A percentile compares a stretch with the other conserved stretches of the same genome.
phyloP scores from a whole-genome alignment of 192 early-diverging fungal species.

The Spizellomyces punctatus region DNA sequence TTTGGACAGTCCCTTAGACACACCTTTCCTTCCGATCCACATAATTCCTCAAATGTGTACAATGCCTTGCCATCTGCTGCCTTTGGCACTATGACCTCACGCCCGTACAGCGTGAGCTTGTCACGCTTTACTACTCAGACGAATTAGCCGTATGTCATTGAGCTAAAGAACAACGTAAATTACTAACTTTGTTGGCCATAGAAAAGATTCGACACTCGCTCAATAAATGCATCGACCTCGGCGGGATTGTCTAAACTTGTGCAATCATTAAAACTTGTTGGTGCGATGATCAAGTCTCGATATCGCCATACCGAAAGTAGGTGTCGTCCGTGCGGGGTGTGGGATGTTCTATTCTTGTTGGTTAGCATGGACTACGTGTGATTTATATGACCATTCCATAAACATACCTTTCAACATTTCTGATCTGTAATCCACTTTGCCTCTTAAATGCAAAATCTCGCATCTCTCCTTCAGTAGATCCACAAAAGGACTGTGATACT shows the following conservation, averaged over 20 bases:
- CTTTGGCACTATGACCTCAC: conserved; percentile 64
- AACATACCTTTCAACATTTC: conserved; percentile 9
- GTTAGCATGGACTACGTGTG: not conserved
- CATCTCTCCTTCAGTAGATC: conserved; percentile 78
- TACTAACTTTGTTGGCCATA: too few species aligned
- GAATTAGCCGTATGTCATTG: too few species aligned
- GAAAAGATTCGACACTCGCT: too few species aligned
- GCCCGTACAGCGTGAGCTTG: conserved; percentile 66
- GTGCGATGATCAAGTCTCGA: too few species aligned
- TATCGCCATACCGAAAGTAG: too few species aligned
- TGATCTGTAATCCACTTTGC: conserved; percentile 22
- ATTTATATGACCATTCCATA: not conserved
- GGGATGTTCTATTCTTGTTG: too few species aligned
- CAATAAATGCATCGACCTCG: too few species aligned
- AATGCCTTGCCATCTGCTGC: conserved; percentile 70
- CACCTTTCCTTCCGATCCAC: conserved; percentile 35
- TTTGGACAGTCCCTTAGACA: not conserved
- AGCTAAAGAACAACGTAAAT: too few species aligned
- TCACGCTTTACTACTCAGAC: conserved; percentile 22
- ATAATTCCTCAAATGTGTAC: conserved; percentile 76
- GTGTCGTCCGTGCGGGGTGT: too few species aligned
- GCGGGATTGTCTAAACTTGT: too few species aligned
- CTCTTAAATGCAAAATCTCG: conserved; percentile 47
- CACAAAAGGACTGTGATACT: conserved; percentile 88
- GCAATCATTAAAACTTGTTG: too few species aligned